Percentiles rank a stretch among this genome's conserved stretches.
These are phyloP conservation scores for Cercospora berteroae DNA, from an alignment of 2,329 filamentous ascomycete genomes.

Conservation along the genomic window DNA sequence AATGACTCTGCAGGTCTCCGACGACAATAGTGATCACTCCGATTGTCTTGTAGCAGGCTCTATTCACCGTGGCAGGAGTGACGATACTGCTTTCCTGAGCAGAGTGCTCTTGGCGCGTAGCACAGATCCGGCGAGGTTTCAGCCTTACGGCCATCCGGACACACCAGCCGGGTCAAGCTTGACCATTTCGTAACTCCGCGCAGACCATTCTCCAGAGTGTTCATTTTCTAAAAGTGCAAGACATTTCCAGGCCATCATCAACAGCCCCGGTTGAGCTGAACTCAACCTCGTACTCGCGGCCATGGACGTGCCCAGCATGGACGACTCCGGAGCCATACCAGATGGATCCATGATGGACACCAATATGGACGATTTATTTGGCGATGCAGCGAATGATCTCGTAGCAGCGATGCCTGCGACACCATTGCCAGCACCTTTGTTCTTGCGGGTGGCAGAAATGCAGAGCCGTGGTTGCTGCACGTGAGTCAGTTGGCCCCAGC, in stretches of 20 bases:
- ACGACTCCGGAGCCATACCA: slow-evolving; percentile 20
- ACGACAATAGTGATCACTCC: background rate
- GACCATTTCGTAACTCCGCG: background rate
- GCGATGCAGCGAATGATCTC: slow-evolving; percentile 57
- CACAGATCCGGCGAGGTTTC: background rate
- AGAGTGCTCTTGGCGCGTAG: background rate
- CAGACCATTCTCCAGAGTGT: background rate
- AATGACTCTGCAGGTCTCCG: background rate
- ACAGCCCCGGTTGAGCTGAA: background rate
- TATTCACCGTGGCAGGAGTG: background rate
- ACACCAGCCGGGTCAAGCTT: background rate
- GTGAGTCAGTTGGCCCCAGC: slow-evolving; percentile 53
- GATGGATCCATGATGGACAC: slow-evolving; percentile 30
- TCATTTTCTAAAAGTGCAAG: background rate
- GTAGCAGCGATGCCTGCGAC: slow-evolving; percentile 53
- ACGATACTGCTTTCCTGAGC: background rate
- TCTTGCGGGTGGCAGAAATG: slow-evolving; percentile 73
- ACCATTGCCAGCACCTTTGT: slow-evolving; percentile 59
- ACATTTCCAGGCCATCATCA: background rate
- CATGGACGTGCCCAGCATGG: slow-evolving; percentile 24
- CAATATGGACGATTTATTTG: slow-evolving; percentile 68
- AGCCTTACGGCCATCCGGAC: background rate
- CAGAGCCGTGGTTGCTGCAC: slow-evolving; percentile 74
- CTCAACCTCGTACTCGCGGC: background rate
- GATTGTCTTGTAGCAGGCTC: background rate